Conservation (phyloP, 106 monocot genomes). For the Iris macrosiphon region DNA sequence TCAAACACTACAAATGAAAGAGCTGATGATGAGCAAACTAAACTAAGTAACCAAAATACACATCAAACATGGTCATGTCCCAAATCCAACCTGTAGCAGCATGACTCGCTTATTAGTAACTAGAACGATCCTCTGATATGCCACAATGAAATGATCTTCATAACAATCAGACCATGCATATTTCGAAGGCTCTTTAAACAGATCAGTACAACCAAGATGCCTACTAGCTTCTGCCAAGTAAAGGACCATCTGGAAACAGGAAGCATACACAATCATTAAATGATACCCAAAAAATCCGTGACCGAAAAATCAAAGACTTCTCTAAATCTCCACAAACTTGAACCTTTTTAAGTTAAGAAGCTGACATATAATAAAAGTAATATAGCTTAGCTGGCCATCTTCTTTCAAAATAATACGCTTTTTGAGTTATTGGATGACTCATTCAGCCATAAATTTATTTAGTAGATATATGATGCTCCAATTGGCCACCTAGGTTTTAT, state of each 20-base stretch:
- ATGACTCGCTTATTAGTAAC: slow-evolving; percentile 89
- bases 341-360: too few relatives aligned
- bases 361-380: too few relatives aligned
- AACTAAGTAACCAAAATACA: neutral
- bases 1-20: slow-evolving; percentile 38
- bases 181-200: slow-evolving; percentile 98
- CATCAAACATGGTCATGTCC: neutral
- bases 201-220: slow-evolving; percentile 85
- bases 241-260: slow-evolving; percentile 77
- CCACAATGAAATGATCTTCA: slow-evolving; percentile 82
- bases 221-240: slow-evolving; percentile 94
- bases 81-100: slow-evolving; percentile 69
- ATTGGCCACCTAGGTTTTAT: too few relatives aligned
- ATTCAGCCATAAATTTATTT: too few relatives aligned
- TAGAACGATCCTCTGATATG: slow-evolving; percentile 74
- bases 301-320: too few relatives aligned
- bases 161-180: slow-evolving; percentile 98
- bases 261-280: slow-evolving; percentile 6
- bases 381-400: too few relatives aligned
- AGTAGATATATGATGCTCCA: too few relatives aligned
- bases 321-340: too few relatives aligned
- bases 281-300: neutral
- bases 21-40: neutral
- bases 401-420: too few relatives aligned
- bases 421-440: too few relatives aligned